Percentiles rank a stretch among this genome's conserved stretches.
These are phyloP conservation scores for Rhinocladiella similis DNA, from an alignment of 2,329 filamentous ascomycete genomes.

Conservation along the genomic window DNA sequence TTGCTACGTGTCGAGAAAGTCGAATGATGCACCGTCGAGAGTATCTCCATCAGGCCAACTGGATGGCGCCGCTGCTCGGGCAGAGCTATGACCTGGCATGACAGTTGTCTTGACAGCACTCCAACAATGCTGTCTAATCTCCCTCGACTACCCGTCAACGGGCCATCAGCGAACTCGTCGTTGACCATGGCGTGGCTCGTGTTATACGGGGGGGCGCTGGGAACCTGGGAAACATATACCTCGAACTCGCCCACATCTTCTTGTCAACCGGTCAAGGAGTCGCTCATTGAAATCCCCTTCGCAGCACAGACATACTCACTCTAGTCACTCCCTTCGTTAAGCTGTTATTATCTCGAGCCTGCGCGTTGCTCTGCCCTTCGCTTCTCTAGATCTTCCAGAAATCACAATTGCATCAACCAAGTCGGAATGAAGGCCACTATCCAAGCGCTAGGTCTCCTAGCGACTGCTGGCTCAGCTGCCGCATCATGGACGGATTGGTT, in stretches of 20 bases:
- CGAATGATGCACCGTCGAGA: too few relatives aligned
- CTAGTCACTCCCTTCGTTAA: conserved; percentile 16
- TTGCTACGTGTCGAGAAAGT: background rate
- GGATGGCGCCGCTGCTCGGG: conserved; percentile 3
- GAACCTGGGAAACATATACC: conserved; percentile 20
- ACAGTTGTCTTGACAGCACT: conserved; percentile 23
- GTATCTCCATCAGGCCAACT: background rate
- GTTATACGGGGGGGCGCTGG: background rate
- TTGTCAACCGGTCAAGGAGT: conserved; percentile 9
- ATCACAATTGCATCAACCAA: background rate
- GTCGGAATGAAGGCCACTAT: conserved; percentile 17
- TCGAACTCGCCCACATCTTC: background rate
- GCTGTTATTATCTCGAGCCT: conserved; percentile 6
- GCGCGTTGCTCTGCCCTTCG: background rate
- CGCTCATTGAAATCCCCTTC: conserved; percentile 15
- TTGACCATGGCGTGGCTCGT: conserved; percentile 15
- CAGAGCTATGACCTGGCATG: conserved; percentile 7
- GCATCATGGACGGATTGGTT: conserved; percentile 19
- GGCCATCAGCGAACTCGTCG: conserved; percentile 4
- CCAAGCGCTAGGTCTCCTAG: conserved; percentile 16
- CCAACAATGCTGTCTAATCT: conserved; percentile 24
- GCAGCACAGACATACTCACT: conserved; percentile 13
- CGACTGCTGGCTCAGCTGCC: conserved; percentile 7
- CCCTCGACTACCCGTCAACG: conserved; percentile 15
- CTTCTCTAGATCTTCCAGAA: background rate